Conservation (phyloP, 2,329 filamentous ascomycete genomes). For the Aureobasidium vineae region DNA sequence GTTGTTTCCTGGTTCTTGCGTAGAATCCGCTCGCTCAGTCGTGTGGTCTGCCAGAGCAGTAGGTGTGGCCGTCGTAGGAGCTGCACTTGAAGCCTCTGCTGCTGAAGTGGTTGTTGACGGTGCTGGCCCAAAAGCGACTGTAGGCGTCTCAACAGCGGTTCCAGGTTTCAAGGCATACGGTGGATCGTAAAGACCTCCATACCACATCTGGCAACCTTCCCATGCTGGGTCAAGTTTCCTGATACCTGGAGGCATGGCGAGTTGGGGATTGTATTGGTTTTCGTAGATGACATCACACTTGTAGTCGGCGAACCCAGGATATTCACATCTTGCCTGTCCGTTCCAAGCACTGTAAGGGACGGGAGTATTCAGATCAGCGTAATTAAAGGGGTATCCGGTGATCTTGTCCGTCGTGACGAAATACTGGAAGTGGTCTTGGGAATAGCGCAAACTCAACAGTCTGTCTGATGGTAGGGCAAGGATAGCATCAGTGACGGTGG, state of each 20-base stretch:
- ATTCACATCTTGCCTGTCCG: constrained; percentile 31
- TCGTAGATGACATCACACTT: constrained; percentile 34
- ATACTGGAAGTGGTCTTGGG: constrained; percentile 34
- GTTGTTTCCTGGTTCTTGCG: background rate
- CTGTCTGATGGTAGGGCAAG: constrained; percentile 35
- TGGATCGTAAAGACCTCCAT: constrained; percentile 37
- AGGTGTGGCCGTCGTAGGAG: constrained; percentile 28
- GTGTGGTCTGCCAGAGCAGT: constrained; percentile 28
- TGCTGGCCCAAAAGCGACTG: constrained; percentile 24
- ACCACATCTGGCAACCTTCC: constrained; percentile 34
- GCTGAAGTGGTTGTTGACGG: constrained; percentile 18
- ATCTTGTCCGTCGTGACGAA: constrained; percentile 31
- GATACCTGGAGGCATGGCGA: constrained; percentile 36
- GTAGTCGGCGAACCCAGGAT: constrained; percentile 21
- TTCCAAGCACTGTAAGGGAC: constrained; percentile 36
- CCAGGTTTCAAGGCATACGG: constrained; percentile 32
- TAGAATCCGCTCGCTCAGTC: background rate
- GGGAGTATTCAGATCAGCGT: constrained; percentile 36
- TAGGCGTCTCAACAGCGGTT: constrained; percentile 28
- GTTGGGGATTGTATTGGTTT: constrained; percentile 32
- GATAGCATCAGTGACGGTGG: constrained; percentile 32
- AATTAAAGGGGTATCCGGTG: constrained; percentile 36
- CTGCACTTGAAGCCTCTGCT: constrained; percentile 26
- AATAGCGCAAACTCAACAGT: constrained; percentile 35
- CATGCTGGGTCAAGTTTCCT: constrained; percentile 33